Percentiles rank a stretch among this genome's conserved stretches.
Evolutionary conservation across 2,329 filamentous ascomycete genomes (phyloP).

Genomic region (Akanthomyces dipterigenus): DNA sequence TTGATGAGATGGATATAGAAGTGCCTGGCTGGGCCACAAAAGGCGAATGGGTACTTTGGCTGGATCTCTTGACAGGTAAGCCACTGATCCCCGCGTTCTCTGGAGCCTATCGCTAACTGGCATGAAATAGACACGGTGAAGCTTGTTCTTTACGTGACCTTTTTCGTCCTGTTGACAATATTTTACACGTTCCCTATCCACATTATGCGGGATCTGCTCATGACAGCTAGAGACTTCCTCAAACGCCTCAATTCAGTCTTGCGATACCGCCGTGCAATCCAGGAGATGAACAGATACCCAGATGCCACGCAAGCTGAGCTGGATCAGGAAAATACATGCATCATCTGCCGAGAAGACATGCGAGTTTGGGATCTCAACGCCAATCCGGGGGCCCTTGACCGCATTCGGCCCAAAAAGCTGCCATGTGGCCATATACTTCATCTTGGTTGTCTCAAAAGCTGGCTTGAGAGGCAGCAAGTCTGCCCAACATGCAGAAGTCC

Average conservation of each 20-base stretch:
- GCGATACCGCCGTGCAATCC: conserved; percentile 82
- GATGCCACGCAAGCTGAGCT: conserved; percentile 88
- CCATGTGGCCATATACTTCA: conserved; percentile 95
- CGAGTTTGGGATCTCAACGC: conserved; percentile 58
- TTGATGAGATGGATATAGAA: conserved; percentile 91
- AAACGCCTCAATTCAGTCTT: conserved; percentile 85
- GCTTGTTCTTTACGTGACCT: conserved; percentile 78
- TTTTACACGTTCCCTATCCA: conserved; percentile 97
- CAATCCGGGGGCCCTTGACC: conserved; percentile 67
- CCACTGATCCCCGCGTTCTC: neutral
- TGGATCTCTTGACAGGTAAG: conserved; percentile 77
- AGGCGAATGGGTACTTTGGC: conserved; percentile 81
- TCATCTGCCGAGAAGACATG: conserved; percentile 97
- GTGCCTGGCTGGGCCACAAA: conserved; percentile 96
- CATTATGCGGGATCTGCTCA: conserved; percentile 90
- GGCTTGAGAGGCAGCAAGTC: conserved; percentile 94
- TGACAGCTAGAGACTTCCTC: conserved; percentile 86
- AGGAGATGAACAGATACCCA: conserved; percentile 90
- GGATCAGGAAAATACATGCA: conserved; percentile 82
- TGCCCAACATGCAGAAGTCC: conserved; percentile 90
- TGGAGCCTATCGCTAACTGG: conserved; percentile 13
- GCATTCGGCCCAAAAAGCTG: conserved; percentile 86
- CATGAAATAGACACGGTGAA: conserved; percentile 73
- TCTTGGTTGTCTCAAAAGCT: conserved; percentile 89
- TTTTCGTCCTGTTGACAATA: conserved; percentile 86